Conservation (phyloP, 176 grass and related monocot genomes). For the Coix lacrymajobi region DNA sequence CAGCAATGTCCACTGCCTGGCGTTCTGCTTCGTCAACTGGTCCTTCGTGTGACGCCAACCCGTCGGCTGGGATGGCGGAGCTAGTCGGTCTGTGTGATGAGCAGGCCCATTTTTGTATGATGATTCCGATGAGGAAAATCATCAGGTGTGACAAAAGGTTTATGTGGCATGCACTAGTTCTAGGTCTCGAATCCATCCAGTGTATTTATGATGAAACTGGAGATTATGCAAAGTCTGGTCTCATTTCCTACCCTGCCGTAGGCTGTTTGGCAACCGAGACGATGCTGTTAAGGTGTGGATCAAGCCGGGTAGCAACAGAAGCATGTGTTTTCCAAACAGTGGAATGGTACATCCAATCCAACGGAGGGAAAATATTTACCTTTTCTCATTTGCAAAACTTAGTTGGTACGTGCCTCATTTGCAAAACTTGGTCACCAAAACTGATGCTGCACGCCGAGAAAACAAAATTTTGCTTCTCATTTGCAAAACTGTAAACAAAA, state of each 20-base stretch:
- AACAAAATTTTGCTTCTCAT: not conserved
- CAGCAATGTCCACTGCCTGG: constrained; percentile 63
- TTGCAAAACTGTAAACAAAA: too few species aligned
- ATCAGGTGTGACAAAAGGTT: not conserved
- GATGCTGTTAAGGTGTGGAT: not conserved
- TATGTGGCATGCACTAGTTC: constrained; percentile 1
- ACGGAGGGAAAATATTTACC: too few species aligned
- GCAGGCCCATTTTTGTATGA: constrained; percentile 23
- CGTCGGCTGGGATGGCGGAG: not conserved
- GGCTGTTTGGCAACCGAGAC: not conserved
- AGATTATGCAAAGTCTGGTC: not conserved
- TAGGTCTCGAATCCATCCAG: not conserved
- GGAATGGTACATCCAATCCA: not conserved
- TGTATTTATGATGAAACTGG: not conserved
- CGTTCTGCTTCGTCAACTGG: constrained; percentile 95
- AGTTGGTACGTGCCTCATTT: too few species aligned
- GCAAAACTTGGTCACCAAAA: too few species aligned
- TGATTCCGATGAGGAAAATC: not conserved
- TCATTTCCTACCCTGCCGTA: not conserved
- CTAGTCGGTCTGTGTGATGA: constrained; percentile 3
- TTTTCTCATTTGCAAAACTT: too few species aligned
- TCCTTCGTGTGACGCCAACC: constrained; percentile 53
- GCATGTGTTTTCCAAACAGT: not conserved
- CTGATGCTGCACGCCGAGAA: not conserved
- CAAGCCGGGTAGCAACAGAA: not conserved